These are phyloP conservation scores for Stagonosporopsis tanaceti DNA, from an alignment of 2,329 filamentous ascomycete genomes.

Conservation along the genomic window DNA sequence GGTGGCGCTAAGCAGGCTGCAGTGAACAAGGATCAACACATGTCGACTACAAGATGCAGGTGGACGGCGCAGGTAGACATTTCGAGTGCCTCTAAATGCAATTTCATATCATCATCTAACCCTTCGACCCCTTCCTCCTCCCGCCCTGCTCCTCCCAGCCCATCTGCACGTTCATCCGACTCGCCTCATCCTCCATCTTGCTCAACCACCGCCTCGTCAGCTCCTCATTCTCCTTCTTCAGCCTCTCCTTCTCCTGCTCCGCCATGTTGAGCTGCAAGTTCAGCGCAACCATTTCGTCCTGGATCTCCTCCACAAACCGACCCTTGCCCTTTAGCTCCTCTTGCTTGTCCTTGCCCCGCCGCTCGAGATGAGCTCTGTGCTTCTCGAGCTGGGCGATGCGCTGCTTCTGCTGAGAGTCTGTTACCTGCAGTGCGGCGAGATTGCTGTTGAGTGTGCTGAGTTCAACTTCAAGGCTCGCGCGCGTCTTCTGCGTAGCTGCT, in stretches of 20 bases:
- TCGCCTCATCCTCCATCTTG: conserved; percentile 83
- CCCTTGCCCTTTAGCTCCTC: conserved; percentile 86
- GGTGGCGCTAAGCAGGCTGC: conserved; percentile 15
- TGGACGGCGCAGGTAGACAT: not conserved
- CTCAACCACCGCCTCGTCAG: conserved; percentile 92
- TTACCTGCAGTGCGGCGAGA: conserved; percentile 70
- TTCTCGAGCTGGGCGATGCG: conserved; percentile 68
- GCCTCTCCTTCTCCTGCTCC: conserved; percentile 75
- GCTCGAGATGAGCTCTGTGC: conserved; percentile 68
- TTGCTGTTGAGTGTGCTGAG: conserved; percentile 67
- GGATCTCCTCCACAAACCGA: conserved; percentile 83
- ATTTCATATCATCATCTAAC: not conserved
- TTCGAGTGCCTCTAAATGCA: not conserved
- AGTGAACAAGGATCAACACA: not conserved
- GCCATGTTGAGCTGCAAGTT: conserved; percentile 88
- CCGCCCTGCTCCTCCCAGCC: conserved; percentile 37
- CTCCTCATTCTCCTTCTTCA: conserved; percentile 85
- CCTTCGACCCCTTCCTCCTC: not conserved
- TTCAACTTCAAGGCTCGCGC: conserved; percentile 70
- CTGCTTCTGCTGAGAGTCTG: conserved; percentile 66
- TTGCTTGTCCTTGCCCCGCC: conserved; percentile 78
- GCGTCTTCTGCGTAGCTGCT: conserved; percentile 77
- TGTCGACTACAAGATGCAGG: not conserved
- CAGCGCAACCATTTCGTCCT: conserved; percentile 90
- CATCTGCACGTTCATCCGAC: conserved; percentile 74